Base-by-base conservation (phyloP, 306 rosid species). In the Acmispon strigosus region DNA sequence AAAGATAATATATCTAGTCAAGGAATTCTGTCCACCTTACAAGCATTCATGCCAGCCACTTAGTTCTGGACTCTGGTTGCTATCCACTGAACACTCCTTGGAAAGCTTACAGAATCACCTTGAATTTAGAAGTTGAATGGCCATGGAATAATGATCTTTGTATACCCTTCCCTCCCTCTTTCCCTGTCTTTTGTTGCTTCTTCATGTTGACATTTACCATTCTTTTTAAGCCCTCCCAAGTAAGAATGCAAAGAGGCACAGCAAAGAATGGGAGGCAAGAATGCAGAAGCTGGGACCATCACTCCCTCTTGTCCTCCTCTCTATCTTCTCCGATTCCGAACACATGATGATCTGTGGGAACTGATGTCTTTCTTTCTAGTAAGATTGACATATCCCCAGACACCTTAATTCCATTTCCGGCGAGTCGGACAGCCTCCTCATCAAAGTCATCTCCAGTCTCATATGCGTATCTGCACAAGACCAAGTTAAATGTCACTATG, bases 301-400 rank as follows among this genome's bases (percentile, higher is more conserved):
- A 88, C 62, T 86, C 86, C 75, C 84, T 77, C 50, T 76, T 76
- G 80, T 89, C 95, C 64, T 89, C 95, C 80, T 89, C 95, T 60
- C 75, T 45, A 62, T 84, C 90, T 76, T 83, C 90, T 12, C 57
- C 80, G 1, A 83, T 83, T 42, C 87, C 89, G 10, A 78, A 88
- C 52, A 84, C 75, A 20, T 65, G 89, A 41, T 85, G 91, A 66
- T 88, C 91, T 4, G 73, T 55, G 39, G 68, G 52, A 2, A 14
- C 15, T 32, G 70, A 56, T 42, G 75, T 27, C 77, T 89, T 89
- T 79, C 89, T 84, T 72, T 89, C 92, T 37, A 85, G 36, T 50
- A 72, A 66, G 56, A 43, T 72, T 44, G 80, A 65, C 83, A 82
- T 50, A 55, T 87, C 94, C 64, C 89, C 89, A 4, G 87, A 41